Conservation (phyloP, 106 monocot species). For the Dendrobium huoshanense region DNA sequence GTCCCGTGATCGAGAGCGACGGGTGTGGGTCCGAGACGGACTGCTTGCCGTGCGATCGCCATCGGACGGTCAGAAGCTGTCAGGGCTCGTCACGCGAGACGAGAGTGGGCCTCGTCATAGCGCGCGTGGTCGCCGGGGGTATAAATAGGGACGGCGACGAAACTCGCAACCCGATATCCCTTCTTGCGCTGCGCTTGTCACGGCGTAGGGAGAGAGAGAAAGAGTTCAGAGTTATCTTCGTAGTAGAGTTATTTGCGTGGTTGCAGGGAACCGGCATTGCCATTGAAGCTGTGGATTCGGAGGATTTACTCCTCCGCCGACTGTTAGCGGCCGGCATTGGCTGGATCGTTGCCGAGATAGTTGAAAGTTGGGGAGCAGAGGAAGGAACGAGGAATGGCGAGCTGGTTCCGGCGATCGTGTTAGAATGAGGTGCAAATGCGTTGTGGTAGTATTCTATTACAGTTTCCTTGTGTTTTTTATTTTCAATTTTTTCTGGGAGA, state of each 20-base stretch:
- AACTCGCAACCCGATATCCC: background rate
- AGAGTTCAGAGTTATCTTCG: background rate
- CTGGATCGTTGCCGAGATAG: background rate
- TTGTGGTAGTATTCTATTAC: background rate
- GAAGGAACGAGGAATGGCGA: background rate
- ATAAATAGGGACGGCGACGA: slow-evolving; percentile 5
- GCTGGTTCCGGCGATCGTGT: background rate
- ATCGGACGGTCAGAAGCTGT: background rate
- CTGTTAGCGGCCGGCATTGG: background rate
- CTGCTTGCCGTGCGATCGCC: background rate
- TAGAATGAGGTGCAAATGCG: slow-evolving; percentile 6
- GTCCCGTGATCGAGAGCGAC: background rate
- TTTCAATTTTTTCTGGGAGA: background rate
- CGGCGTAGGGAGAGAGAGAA: background rate
- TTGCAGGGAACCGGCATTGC: background rate
- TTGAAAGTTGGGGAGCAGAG: background rate
- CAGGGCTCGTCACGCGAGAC: background rate
- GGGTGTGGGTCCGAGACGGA: background rate
- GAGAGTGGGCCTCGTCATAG: background rate
- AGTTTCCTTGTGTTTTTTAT: background rate
- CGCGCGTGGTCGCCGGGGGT: slow-evolving; percentile 2
- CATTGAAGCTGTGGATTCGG: background rate
- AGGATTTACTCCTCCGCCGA: background rate
- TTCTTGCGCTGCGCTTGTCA: background rate
- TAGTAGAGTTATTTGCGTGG: background rate